phyloP scores from a whole-genome alignment of 2,329 filamentous ascomycete species.

The Rachicladosporium sp. region DNA sequence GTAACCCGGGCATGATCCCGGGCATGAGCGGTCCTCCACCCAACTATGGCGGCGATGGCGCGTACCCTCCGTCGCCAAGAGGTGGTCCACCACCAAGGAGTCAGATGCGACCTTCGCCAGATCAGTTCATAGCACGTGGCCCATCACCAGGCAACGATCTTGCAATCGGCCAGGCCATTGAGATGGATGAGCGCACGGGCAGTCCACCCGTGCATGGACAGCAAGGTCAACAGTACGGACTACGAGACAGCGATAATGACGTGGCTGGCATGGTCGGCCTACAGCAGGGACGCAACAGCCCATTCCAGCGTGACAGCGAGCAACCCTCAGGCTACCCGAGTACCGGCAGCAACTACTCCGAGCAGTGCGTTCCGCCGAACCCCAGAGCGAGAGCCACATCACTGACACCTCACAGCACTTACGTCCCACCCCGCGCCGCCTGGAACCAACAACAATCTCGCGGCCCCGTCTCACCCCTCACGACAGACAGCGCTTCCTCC shows the following conservation, averaged over 20 bases:
- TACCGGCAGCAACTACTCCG: conserved; percentile 51
- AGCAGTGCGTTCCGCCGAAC: conserved; percentile 48
- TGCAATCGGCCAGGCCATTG: conserved; percentile 53
- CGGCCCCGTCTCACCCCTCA: conserved; percentile 1
- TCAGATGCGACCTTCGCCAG: conserved; percentile 18
- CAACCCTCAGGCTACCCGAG: conserved; percentile 21
- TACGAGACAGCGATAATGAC: conserved; percentile 55
- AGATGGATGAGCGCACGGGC: conserved; percentile 62
- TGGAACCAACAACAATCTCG: conserved; percentile 27
- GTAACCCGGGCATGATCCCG: conserved; percentile 11
- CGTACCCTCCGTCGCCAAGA: no score
- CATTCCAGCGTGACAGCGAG: conserved; percentile 32
- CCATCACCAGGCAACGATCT: conserved; percentile 8
- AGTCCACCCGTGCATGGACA: conserved; percentile 30
- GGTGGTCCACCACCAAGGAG: conserved; percentile 18
- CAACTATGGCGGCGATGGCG: no score
- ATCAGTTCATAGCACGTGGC: conserved; percentile 16
- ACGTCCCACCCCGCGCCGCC: conserved; percentile 35
- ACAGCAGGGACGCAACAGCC: conserved; percentile 40
- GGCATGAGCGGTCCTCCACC: conserved; percentile 3
- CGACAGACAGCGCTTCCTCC: not conserved
- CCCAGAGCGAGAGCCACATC: not conserved
- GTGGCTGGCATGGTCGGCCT: conserved; percentile 62
- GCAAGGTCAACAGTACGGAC: conserved; percentile 23
- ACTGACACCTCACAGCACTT: conserved; percentile 22